Base-by-base conservation (phyloP, 192 early-diverging fungal species). In the Coemansia asiatica region DNA sequence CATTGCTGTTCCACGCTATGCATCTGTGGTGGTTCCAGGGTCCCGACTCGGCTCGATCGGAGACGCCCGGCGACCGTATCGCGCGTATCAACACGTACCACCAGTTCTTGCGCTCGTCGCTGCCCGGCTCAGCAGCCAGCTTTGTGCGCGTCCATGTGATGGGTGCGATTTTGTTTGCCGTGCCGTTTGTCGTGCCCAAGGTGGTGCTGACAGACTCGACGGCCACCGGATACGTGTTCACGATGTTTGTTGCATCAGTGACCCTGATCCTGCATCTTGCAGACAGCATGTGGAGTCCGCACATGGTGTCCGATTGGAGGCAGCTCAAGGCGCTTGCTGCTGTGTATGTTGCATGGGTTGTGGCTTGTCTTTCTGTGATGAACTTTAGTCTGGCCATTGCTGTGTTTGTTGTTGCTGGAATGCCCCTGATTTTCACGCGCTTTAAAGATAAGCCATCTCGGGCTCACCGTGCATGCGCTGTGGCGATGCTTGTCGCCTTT, bases 331-430 rank as follows among this genome's bases (percentile, higher is more conserved):
- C 79, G 12, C 50, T 76, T 9, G 53, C 70, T 12, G 61, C 64
- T 22, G 40, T 72, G 44, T 70, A 87, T 57, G 81, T 87, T 15
- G 89, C 88, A 1, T 71, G 88, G 48, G 59, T 82, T 3, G 82
- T 90, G 25, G 86, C 88, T 2, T 87, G 85, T 7, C 72, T 91
- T 4, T 88, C 90, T 0, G 81, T 88, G 5, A 80, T 91, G 40
- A 92, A 92, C 70, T 90, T 91, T 68, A 90, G 88, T 68, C 60
- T 91, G 56, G 90, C 87, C 0, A 82, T 90, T 4, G 72, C 65
- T 16, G 69, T 85, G 35, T 88, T 87, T 57, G 71, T 83, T 6
- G 58, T 87, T 18, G 81, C 85, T 6, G 81, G 86, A 1, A 67
- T 90, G 13, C 91, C 91, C 6, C 85, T 87, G 65, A 67, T 85